These are phyloP conservation scores for Boletus speciosus DNA, from an alignment of 768 basidiomycete genomes.

Conservation along the genomic window DNA sequence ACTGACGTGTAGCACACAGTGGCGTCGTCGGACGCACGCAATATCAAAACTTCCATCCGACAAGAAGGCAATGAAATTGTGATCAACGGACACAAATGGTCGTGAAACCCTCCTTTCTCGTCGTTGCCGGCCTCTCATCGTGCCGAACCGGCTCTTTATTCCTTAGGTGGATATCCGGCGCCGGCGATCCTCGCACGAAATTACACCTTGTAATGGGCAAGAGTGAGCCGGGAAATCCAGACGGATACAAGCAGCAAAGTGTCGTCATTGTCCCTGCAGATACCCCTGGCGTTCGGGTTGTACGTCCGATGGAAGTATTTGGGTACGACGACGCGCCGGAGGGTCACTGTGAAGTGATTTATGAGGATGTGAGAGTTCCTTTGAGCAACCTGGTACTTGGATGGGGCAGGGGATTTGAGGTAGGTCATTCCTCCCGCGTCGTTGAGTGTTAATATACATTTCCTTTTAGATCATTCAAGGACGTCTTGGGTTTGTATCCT, in stretches of 20 bases:
- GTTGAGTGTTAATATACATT: neutral
- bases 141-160: slow-evolving; percentile 7
- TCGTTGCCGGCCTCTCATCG: slow-evolving; percentile 9
- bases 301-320: slow-evolving; percentile 92
- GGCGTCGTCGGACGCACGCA: slow-evolving; percentile 94
- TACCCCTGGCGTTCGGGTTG: slow-evolving; percentile 78
- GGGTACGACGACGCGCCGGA: slow-evolving; percentile 96
- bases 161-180: slow-evolving; percentile 93
- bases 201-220: slow-evolving; percentile 94
- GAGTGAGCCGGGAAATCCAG: slow-evolving; percentile 81
- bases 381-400: slow-evolving; percentile 79
- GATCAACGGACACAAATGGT: slow-evolving; percentile 98
- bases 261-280: slow-evolving; percentile 93
- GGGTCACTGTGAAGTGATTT: slow-evolving; percentile 94
- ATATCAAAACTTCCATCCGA: slow-evolving; percentile 84
- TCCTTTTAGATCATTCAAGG: slow-evolving; percentile 82
- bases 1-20: slow-evolving; percentile 36
- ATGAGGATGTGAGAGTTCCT: slow-evolving; percentile 91
- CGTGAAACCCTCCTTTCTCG: slow-evolving; percentile 1
- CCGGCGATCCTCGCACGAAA: slow-evolving; percentile 86
- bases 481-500: slow-evolving; percentile 69
- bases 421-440: slow-evolving; percentile 23
- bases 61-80: slow-evolving; percentile 85
- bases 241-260: slow-evolving; percentile 80
- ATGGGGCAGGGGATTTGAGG: slow-evolving; percentile 95